Base-by-base conservation (phyloP, 495 filamentous ascomycete genomes). In the Sabuloglossum arenarium region DNA sequence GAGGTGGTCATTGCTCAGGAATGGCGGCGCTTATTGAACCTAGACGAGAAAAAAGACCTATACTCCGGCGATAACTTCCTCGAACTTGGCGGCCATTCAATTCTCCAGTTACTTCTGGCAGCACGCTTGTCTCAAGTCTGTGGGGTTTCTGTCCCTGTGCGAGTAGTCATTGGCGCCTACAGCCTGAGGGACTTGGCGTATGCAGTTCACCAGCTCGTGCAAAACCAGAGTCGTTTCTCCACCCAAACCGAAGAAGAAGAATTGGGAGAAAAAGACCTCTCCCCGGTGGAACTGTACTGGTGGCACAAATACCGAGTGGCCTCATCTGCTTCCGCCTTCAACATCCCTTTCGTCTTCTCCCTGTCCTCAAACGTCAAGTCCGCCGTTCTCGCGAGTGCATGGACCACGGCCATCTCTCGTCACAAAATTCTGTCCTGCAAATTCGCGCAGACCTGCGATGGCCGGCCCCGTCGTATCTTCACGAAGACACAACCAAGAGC, bases 1-100 rank as follows among this genome's bases (percentile, higher is more conserved):
- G 25, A 34, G 30, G 39, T 8, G 19, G 56, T 51, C 21, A 39
- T 39, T 39, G 50, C 34, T 16, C 31, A 54, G 21, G 45, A 37
- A 34, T 61, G 51, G 56, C 45, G 43, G 3, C 28, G 43, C 23
- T 34, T 56, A n/a, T 51, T 62, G 3, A 53, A 29, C 16, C 49
- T 60, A 0, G 53, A 53, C 42, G 16, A 39, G 37, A 23, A 31
- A 10, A 55, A 56, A 12, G 34, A 52, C n/a, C 32, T 57, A 12
- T 16, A 8, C 16, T 16, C 34, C 16, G 49, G 56, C 23, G 58
- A 61, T 46, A 58, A 59, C 28, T 62, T 66, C 42, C n/a, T 58
- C 24, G 47, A 60, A 23, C 29, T 65, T 21, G 64, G 64, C 8
- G 61, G 59, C 14, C 52, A 63, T 55, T 66, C 64, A 28, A 25